Evolutionary conservation across 352 stramenopile species (phyloP).

Genomic region (Phytopythium litorale): DNA sequence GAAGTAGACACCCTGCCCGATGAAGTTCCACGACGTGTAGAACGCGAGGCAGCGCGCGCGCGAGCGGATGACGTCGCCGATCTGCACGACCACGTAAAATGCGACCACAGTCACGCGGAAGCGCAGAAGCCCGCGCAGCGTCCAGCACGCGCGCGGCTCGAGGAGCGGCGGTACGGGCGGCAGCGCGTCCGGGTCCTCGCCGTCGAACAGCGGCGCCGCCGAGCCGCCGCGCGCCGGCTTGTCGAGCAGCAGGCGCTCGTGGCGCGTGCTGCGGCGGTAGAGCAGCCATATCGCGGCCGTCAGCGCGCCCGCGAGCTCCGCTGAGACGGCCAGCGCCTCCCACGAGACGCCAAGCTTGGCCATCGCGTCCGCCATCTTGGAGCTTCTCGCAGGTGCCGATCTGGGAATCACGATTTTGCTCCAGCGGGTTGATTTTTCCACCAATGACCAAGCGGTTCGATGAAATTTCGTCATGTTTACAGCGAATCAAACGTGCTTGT

Average conservation of each 20-base stretch:
- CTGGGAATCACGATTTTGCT: background rate
- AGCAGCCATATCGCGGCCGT: slow-evolving; percentile 43
- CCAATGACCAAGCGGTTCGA: background rate
- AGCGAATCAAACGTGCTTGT: background rate
- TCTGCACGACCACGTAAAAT: slow-evolving; percentile 58
- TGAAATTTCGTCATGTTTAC: background rate
- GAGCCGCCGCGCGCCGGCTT: background rate
- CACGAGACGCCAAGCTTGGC: slow-evolving; percentile 41
- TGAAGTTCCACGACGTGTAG: slow-evolving; percentile 88
- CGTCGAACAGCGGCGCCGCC: background rate
- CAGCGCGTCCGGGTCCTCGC: background rate
- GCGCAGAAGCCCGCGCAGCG: slow-evolving; percentile 31
- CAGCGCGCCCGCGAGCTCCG: slow-evolving; percentile 41
- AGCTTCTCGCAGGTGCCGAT: background rate
- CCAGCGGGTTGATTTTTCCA: background rate
- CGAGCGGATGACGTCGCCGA: slow-evolving; percentile 59
- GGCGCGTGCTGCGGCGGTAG: slow-evolving; percentile 27
- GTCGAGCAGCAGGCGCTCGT: slow-evolving; percentile 27
- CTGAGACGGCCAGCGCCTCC: slow-evolving; percentile 46
- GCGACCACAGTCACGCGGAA: slow-evolving; percentile 28
- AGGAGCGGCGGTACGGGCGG: slow-evolving; percentile 19
- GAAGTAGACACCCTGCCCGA: slow-evolving; percentile 71
- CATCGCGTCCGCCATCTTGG: slow-evolving; percentile 23
- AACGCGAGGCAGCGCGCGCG: slow-evolving; percentile 48
- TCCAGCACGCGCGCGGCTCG: slow-evolving; percentile 41